These are phyloP conservation scores for Phytophthora pinifolia DNA, from an alignment of 352 stramenopile genomes.

Conservation along the genomic window DNA sequence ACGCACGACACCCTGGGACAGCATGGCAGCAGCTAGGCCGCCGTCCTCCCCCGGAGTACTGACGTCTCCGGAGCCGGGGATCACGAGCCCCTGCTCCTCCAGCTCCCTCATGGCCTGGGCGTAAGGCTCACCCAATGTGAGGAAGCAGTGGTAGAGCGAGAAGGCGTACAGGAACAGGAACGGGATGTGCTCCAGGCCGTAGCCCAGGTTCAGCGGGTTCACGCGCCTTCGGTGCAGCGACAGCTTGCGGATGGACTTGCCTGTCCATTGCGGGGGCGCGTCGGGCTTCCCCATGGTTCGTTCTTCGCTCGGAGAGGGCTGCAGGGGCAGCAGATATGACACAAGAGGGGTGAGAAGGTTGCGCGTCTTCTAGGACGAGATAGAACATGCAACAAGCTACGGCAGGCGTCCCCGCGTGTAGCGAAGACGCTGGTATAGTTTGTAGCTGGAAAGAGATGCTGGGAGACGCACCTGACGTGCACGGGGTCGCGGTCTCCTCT, in stretches of 20 bases:
- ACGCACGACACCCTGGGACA: conserved; percentile 68
- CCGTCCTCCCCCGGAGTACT: conserved; percentile 28
- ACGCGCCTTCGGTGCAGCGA: conserved; percentile 59
- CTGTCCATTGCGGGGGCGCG: conserved; percentile 57
- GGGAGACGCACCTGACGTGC: conserved; percentile 14
- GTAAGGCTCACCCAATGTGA: conserved; percentile 68
- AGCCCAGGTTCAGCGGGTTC: conserved; percentile 60
- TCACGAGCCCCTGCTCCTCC: conserved; percentile 56
- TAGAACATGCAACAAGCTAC: background rate
- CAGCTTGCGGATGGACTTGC: conserved; percentile 68
- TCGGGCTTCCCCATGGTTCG: conserved; percentile 38
- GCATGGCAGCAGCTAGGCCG: conserved; percentile 66
- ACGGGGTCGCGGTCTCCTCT: conserved; percentile 2
- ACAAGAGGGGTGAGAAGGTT: background rate
- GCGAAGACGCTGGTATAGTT: background rate
- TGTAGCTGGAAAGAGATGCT: background rate
- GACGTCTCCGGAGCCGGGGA: conserved; percentile 30
- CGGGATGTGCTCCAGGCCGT: conserved; percentile 69
- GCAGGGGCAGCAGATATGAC: background rate
- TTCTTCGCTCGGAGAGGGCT: conserved; percentile 14
- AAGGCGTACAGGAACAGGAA: conserved; percentile 72
- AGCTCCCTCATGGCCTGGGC: conserved; percentile 74
- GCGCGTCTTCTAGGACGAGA: background rate
- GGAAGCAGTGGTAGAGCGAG: conserved; percentile 68
- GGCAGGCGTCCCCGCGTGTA: background rate